These are phyloP conservation scores for Hyaloscypha bicolor DNA, from an alignment of 495 filamentous ascomycete genomes.

Conservation along the genomic window DNA sequence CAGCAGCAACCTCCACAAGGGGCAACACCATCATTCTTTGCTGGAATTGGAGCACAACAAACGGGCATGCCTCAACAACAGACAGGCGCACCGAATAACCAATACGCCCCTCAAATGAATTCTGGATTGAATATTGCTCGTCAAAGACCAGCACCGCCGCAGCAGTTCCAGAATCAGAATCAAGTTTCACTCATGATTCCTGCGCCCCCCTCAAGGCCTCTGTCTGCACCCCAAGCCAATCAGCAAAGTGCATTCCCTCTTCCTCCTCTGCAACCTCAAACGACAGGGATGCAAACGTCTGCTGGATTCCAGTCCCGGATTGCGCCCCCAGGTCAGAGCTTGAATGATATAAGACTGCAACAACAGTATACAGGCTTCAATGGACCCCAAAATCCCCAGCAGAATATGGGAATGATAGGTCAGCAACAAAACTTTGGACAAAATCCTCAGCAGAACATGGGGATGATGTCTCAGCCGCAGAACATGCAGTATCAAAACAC, in stretches of 20 bases:
- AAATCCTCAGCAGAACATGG: conserved; percentile 24
- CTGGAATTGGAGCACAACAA: conserved; percentile 43
- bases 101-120: conserved; percentile 27
- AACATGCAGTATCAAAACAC: conserved; percentile 35
- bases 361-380: conserved; percentile 46
- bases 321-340: conserved; percentile 73
- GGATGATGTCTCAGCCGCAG: conserved; percentile 43
- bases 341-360: conserved; percentile 69
- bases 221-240: conserved; percentile 86
- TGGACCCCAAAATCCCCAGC: conserved; percentile 21
- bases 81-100: conserved; percentile 29
- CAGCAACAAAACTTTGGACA: conserved; percentile 33
- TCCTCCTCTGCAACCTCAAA: conserved; percentile 78
- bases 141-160: conserved; percentile 75
- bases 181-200: conserved; percentile 68
- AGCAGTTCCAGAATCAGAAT: conserved; percentile 50
- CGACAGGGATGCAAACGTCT: conserved; percentile 68
- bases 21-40: conserved; percentile 47
- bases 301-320: conserved; percentile 46
- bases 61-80: conserved; percentile 37
- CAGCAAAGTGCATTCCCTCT: conserved; percentile 72
- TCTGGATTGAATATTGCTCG: conserved; percentile 49
- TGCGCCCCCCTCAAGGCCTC: conserved; percentile 79
- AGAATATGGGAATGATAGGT: conserved; percentile 39
- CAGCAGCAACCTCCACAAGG: conserved; percentile 54